Base-by-base conservation (phyloP, 1,284 basidiomycete genomes). In the Boletellus deceptivus region DNA sequence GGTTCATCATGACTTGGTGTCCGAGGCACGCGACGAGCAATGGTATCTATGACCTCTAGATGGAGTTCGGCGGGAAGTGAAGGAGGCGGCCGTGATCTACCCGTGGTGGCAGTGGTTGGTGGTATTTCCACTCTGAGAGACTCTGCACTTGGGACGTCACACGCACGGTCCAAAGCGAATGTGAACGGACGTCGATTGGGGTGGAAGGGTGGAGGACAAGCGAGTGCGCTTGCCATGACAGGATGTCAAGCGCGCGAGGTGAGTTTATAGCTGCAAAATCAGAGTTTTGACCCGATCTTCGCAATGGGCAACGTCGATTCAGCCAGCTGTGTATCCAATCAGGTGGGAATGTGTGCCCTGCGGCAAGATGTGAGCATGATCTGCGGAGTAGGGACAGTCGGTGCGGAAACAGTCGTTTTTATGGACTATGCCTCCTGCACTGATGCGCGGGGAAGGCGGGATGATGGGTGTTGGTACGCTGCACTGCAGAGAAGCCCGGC, bases 21-120 rank as follows among this genome's bases (percentile, higher is more conserved):
- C 33, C 29, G 43, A 35, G 55, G 52, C 29, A 64, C 51, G 29
- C 54, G 54, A 45, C 37, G 41, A 27, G 56, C 52, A 14, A 67
- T 48, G 39, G 49, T 48, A 27, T 70, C 65, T 40, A 67, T 65
- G 46, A 67, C 61, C 35, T 63, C 56, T 36, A 70, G 60, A 33
- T 70, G 65, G 36, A 67, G 52, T 53, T 70, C 68, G 18, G 60
- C 53, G 13, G 65, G 65, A 25, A 67, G 63, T 17, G 59, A 49
- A 43, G 55, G 46, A 49, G 45, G 48, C n/a, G 36, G 13, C 13
- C 36, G 47, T 50, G 48, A 50, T 55, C 48, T 50, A 9, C 31
- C 14, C 16, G 35, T n/a, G 43, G 34, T 34, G 48, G 53, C 9
- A 17, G 49, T 48, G 38, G 45, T 7, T 18, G 41, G 40, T 2